Conservation (phyloP, 768 basidiomycete genomes). For the Lepiota brunneoincarnata region DNA sequence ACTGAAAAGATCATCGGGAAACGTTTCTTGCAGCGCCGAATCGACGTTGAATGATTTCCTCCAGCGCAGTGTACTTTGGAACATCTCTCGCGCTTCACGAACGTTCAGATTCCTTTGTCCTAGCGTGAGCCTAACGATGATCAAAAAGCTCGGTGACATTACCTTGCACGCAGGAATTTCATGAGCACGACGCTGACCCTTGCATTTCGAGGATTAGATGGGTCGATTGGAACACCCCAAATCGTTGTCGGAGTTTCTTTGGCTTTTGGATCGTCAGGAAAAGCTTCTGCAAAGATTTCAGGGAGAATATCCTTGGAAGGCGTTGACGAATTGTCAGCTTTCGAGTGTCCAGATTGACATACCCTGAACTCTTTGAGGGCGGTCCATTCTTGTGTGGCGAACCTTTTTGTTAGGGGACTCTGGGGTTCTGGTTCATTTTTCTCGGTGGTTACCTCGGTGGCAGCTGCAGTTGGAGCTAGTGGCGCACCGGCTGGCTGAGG, state of each 20-base stretch:
- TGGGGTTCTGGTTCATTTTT: constrained; percentile 52
- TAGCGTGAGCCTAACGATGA: neutral
- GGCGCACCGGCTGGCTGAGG: constrained; percentile 11
- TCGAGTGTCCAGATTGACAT: constrained; percentile 16
- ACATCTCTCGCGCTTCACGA: constrained; percentile 58
- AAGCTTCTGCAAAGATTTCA: constrained; percentile 55
- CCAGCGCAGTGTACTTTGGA: constrained; percentile 70
- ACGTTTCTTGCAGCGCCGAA: constrained; percentile 55
- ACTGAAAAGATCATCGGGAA: constrained; percentile 62
- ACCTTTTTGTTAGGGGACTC: constrained; percentile 65
- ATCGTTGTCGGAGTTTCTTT: constrained; percentile 50
- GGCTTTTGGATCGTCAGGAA: constrained; percentile 53
- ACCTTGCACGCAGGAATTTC: constrained; percentile 82
- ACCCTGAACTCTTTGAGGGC: constrained; percentile 71
- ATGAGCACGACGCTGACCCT: constrained; percentile 73
- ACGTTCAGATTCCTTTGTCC: constrained; percentile 47
- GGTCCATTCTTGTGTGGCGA: constrained; percentile 70
- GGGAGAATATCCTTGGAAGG: constrained; percentile 40
- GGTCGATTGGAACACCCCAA: constrained; percentile 75
- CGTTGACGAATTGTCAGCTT: constrained; percentile 1
- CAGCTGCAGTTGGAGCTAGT: constrained; percentile 9
- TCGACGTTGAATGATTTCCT: constrained; percentile 63
- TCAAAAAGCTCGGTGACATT: constrained; percentile 8
- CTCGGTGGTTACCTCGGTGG: constrained; percentile 12
- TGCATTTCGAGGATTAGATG: constrained; percentile 53